Conservation (phyloP, 208 protist genomes). For the Wallacemonas sp. region DNA sequence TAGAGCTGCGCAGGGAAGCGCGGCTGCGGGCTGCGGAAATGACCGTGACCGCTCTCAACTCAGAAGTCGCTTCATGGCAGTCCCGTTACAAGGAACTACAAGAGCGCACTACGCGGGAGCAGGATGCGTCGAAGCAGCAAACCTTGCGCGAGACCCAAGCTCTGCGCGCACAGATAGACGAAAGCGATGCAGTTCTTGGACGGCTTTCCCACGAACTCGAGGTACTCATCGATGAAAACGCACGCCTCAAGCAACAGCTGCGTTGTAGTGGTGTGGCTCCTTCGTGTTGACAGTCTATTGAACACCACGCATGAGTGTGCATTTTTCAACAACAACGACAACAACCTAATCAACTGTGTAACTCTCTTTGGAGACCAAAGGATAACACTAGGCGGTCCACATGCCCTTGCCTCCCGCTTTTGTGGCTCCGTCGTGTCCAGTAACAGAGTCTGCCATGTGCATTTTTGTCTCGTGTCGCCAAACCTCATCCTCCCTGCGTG, state of each 20-base stretch:
- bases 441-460: no score
- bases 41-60: slow-evolving; percentile 54
- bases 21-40: slow-evolving; percentile 46
- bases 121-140: slow-evolving; percentile 17
- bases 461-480: no score
- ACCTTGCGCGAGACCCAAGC: not conserved
- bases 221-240: slow-evolving; percentile 65
- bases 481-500: no score
- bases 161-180: slow-evolving; percentile 33
- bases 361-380: no score
- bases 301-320: no score
- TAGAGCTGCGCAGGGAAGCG: slow-evolving; percentile 11
- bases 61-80: slow-evolving; percentile 43
- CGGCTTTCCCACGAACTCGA: slow-evolving; percentile 65
- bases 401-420: no score
- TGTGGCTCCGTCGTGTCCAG: no score
- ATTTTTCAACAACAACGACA: no score
- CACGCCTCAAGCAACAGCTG: slow-evolving; percentile 46
- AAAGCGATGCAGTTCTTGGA: slow-evolving; percentile 59
- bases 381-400: no score
- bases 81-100: slow-evolving; percentile 18
- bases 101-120: slow-evolving; percentile 20
- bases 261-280: no score
- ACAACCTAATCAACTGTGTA: no score
- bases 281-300: no score